Evolutionary conservation across 2,329 filamentous ascomycete species (phyloP).

Genomic region (Apiospora saccharicola): DNA sequence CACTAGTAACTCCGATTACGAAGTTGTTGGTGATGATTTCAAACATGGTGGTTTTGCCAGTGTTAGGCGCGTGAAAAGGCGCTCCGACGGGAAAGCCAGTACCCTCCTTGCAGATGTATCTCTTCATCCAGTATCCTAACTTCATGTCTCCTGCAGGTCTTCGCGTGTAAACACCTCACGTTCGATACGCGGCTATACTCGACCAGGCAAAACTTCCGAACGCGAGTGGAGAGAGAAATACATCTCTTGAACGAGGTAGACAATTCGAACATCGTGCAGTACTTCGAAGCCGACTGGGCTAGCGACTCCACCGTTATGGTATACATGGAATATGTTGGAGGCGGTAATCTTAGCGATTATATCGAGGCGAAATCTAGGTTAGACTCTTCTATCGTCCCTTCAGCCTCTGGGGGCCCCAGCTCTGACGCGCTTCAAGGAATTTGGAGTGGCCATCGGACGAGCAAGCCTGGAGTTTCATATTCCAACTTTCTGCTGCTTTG

Average conservation of each 20-base stretch:
- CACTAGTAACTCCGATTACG: background rate
- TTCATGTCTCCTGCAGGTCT: background rate
- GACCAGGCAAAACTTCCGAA: background rate
- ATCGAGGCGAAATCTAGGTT: background rate
- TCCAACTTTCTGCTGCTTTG: background rate
- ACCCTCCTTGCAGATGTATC: too few relatives aligned
- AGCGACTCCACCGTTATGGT: background rate
- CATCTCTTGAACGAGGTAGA: background rate
- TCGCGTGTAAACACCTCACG: background rate
- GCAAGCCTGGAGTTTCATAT: background rate
- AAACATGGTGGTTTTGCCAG: too few relatives aligned
- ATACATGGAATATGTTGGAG: background rate
- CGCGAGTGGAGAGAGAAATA: background rate
- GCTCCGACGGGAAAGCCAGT: background rate
- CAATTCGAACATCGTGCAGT: background rate
- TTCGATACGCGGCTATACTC: background rate
- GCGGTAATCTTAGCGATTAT: background rate
- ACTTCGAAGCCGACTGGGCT: background rate
- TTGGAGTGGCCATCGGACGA: background rate
- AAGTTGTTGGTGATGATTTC: background rate
- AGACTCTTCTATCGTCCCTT: background rate
- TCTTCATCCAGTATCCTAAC: too few relatives aligned
- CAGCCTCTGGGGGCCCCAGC: background rate
- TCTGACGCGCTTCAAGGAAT: background rate
- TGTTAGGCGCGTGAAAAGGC: too few relatives aligned